phyloP scores from a whole-genome alignment of 352 stramenopile species.

The Thraustochytrium sp. region DNA sequence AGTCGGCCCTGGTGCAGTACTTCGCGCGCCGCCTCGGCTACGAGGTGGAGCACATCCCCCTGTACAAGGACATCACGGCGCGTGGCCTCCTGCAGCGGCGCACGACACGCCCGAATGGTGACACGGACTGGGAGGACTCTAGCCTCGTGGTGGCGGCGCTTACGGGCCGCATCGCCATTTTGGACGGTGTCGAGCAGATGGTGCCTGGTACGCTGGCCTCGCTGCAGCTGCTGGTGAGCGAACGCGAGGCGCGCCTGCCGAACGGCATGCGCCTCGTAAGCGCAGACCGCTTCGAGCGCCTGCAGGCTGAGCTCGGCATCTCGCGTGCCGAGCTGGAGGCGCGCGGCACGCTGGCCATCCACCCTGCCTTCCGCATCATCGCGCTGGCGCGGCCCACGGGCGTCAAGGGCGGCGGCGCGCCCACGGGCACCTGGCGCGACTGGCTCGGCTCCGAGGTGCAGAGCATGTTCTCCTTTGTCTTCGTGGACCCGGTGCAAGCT shows the following conservation, averaged over 20 bases:
- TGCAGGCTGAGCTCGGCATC: background rate
- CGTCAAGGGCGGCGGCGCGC: conserved; percentile 21
- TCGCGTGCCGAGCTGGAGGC: background rate
- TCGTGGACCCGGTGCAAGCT: background rate
- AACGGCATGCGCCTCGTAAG: conserved; percentile 61
- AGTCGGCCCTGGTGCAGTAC: conserved; percentile 62
- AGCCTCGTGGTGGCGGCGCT: conserved; percentile 76
- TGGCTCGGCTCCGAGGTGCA: conserved; percentile 39
- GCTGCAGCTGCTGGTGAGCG: conserved; percentile 73
- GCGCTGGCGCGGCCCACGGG: conserved; percentile 57
- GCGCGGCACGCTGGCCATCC: conserved; percentile 61
- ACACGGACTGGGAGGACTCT: conserved; percentile 84
- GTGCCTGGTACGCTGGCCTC: conserved; percentile 72
- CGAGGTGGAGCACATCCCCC: conserved; percentile 73
- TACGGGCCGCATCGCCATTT: conserved; percentile 69
- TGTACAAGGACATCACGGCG: conserved; percentile 87
- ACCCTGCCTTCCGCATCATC: conserved; percentile 79
- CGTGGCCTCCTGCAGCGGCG: conserved; percentile 82
- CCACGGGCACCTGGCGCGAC: conserved; percentile 22
- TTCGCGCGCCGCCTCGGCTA: conserved; percentile 72
- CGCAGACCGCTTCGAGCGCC: conserved; percentile 23
- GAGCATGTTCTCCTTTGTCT: conserved; percentile 41
- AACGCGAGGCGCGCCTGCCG: conserved; percentile 75
- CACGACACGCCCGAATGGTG: conserved; percentile 69
- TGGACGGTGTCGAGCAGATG: conserved; percentile 88